These are phyloP conservation scores for Arabis alpina DNA, from an alignment of 345 rosid genomes.

Conservation along the genomic window DNA sequence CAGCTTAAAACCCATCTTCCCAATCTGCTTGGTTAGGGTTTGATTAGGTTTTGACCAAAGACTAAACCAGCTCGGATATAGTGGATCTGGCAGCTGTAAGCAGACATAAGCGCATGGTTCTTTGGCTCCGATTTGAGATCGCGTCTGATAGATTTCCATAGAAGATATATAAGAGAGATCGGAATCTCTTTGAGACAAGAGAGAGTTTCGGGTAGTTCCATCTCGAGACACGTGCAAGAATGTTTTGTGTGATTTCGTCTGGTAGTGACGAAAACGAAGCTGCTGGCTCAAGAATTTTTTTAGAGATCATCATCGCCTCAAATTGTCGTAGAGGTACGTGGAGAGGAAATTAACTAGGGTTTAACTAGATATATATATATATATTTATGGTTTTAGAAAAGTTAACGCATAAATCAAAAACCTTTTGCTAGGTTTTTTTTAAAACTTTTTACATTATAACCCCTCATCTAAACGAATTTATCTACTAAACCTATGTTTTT, in stretches of 20 bases:
- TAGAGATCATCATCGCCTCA: not conserved
- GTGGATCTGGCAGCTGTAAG: conserved; percentile 26
- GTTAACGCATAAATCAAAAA: too few relatives aligned
- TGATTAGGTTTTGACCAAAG: conserved; percentile 28
- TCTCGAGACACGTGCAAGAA: conserved; percentile 60
- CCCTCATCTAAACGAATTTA: too few relatives aligned
- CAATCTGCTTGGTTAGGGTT: not conserved
- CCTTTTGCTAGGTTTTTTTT: too few relatives aligned
- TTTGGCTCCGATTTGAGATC: conserved; percentile 45
- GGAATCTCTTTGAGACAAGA: conserved; percentile 59
- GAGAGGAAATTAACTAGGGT: too few relatives aligned
- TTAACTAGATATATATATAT: too few relatives aligned
- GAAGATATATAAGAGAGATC: conserved; percentile 55
- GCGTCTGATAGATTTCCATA: conserved; percentile 51
- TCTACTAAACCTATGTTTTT: too few relatives aligned
- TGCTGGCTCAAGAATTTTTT: not conserved
- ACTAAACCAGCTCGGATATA: not conserved
- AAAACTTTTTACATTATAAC: too few relatives aligned
- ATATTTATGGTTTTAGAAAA: too few relatives aligned
- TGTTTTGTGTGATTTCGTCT: conserved; percentile 57
- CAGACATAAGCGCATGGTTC: conserved; percentile 57
- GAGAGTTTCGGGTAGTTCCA: conserved; percentile 55
- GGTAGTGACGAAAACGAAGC: conserved; percentile 31
- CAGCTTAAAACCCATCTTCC: not conserved
- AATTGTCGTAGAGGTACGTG: too few relatives aligned